Percentiles rank a stretch among this genome's conserved stretches.
Conservation (phyloP, 257 asterid species). For the Ocimum tenuiflorum region DNA sequence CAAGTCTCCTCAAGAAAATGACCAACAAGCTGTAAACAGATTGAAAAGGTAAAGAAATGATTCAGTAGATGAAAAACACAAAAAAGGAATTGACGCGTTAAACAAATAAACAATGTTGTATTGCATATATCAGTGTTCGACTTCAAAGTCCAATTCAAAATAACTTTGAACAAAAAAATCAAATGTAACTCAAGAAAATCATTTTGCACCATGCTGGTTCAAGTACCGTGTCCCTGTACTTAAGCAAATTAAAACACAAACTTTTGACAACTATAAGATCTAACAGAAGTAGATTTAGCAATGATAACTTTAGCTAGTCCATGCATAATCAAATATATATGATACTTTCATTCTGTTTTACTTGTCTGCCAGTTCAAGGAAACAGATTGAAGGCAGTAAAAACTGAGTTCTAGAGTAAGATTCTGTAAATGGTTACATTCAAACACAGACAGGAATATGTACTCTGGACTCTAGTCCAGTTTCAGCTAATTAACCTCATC, state of each 20-base stretch:
- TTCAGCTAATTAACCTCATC: background rate
- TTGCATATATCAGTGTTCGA: background rate
- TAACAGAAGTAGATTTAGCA: background rate
- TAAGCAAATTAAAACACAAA: background rate
- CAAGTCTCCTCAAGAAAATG: slow-evolving; percentile 88
- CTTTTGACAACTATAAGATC: background rate
- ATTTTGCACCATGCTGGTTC: background rate
- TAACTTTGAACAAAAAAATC: background rate
- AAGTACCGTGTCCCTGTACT: background rate
- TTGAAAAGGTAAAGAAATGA: background rate
- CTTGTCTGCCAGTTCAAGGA: background rate
- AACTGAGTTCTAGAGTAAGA: too few relatives aligned
- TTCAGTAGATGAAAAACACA: background rate
- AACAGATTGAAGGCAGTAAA: too few relatives aligned
- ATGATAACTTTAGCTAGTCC: background rate
- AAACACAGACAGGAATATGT: too few relatives aligned
- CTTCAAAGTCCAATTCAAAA: background rate
- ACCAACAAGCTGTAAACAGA: slow-evolving; percentile 63
- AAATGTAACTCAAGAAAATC: background rate
- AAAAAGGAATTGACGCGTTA: background rate
- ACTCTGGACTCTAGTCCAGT: too few relatives aligned
- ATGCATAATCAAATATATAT: background rate
- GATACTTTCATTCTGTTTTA: background rate
- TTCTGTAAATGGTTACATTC: too few relatives aligned
- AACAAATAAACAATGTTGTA: background rate